These are phyloP conservation scores for Phylloporus rhodoxanthus DNA, from an alignment of 768 basidiomycete species.

Conservation along the genomic window DNA sequence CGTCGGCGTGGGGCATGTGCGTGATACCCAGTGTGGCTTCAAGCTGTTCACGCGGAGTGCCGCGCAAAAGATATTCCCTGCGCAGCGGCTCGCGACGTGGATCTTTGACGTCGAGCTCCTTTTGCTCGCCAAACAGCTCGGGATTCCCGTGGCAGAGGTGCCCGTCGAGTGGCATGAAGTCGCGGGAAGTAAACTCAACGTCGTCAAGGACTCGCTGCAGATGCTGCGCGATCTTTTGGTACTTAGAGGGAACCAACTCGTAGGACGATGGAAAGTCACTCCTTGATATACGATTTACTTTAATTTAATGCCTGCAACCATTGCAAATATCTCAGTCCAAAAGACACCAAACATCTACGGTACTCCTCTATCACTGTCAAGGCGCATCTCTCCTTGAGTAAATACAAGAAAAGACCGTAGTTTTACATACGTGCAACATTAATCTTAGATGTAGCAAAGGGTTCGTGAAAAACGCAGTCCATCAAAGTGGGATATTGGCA, in stretches of 20 bases:
- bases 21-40: conserved; percentile 97
- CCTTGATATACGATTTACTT: conserved; percentile 21
- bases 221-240: conserved; percentile 88
- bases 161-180: conserved; percentile 93
- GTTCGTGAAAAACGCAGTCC: conserved; percentile 15
- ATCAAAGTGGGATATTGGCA: conserved; percentile 36
- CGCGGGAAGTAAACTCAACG: conserved; percentile 83
- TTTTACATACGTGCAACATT: conserved; percentile 31
- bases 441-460: conserved; percentile 29
- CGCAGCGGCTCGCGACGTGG: conserved; percentile 85
- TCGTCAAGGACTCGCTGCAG: conserved; percentile 77
- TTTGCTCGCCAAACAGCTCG: conserved; percentile 71
- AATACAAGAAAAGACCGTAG: conserved; percentile 26
- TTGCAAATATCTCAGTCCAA: conserved; percentile 11
- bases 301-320: conserved; percentile 22
- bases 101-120: conserved; percentile 96
- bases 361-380: conserved; percentile 21
- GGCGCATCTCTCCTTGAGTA: conserved; percentile 21
- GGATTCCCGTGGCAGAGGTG: conserved; percentile 79
- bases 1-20: conserved; percentile 83
- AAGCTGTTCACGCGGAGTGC: conserved; percentile 86
- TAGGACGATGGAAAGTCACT: conserved; percentile 66
- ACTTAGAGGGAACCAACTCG: conserved; percentile 71
- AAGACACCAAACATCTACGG: conserved; percentile 8
- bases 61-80: conserved; percentile 78